A percentile compares a stretch with the other conserved stretches of the same genome.
Conservation (phyloP, 805 yeast species). For the Isabelozyma gotoi region DNA sequence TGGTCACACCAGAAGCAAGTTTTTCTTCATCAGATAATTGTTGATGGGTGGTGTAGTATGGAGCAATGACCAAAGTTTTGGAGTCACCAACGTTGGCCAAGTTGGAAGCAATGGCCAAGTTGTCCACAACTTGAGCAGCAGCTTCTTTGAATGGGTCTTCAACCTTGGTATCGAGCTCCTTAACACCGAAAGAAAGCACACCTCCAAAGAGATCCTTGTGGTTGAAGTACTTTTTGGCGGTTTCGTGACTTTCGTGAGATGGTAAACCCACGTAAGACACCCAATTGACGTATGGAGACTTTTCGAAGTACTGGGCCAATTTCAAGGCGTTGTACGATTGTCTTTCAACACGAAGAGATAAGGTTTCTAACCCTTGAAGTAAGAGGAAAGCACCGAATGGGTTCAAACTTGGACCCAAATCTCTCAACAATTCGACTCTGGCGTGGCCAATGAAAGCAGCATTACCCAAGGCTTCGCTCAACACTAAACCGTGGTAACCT, state of each 20-base stretch:
- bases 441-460: conserved; percentile 77
- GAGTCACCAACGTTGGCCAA: conserved; percentile 97
- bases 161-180: conserved; percentile 48
- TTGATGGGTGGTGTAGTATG: conserved; percentile 94
- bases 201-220: conserved; percentile 72
- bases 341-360: conserved; percentile 91
- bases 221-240: conserved; percentile 77
- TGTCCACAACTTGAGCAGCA: conserved; percentile 83
- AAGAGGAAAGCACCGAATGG: conserved; percentile 88
- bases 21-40: conserved; percentile 85
- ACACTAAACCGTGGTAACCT: conserved; percentile 87
- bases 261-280: conserved; percentile 91
- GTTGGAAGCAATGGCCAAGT: conserved; percentile 81
- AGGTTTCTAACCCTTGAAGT: conserved; percentile 90
- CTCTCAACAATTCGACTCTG: conserved; percentile 85
- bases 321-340: conserved; percentile 80
- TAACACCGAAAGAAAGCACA: conserved; percentile 86
- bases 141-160: conserved; percentile 68
- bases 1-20: conserved; percentile 79
- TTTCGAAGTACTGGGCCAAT: conserved; percentile 75
- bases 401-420: conserved; percentile 83
- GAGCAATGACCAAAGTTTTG: conserved; percentile 93
- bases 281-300: conserved; percentile 74
- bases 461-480: conserved; percentile 79
- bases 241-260: conserved; percentile 73